Conservation (phyloP, 768 basidiomycete genomes). For the Pseudohyphozyma bogoriensis region DNA sequence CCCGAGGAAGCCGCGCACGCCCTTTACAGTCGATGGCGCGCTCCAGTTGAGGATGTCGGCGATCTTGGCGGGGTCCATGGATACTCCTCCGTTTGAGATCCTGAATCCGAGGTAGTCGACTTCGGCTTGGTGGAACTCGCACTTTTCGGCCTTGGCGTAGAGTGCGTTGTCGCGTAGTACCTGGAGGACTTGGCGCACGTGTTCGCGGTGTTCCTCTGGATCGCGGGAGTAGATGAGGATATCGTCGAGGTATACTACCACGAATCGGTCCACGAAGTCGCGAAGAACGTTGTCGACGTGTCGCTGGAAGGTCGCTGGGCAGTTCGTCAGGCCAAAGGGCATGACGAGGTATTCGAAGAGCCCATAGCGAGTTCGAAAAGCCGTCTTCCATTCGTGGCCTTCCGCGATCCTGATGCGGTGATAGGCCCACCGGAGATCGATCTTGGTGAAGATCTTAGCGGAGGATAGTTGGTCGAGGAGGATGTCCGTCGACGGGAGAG, state of each 20-base stretch:
- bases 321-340: constrained; percentile 39
- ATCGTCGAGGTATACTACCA: constrained; percentile 41
- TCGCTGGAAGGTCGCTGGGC: constrained; percentile 41
- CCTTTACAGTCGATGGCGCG: constrained; percentile 34
- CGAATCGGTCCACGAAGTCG: constrained; percentile 40
- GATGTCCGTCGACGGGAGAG: constrained; percentile 21
- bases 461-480: constrained; percentile 31
- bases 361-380: constrained; percentile 41
- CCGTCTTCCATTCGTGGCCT: constrained; percentile 45
- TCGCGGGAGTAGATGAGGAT: constrained; percentile 42
- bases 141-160: constrained; percentile 35
- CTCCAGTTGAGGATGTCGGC: constrained; percentile 41
- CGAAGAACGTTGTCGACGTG: constrained; percentile 43
- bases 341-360: constrained; percentile 43
- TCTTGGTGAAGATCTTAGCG: constrained; percentile 33
- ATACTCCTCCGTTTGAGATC: constrained; percentile 35
- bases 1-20: constrained; percentile 43
- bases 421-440: constrained; percentile 43
- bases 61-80: constrained; percentile 44
- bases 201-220: constrained; percentile 3
- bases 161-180: constrained; percentile 37
- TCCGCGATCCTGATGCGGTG: constrained; percentile 43
- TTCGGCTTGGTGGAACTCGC: constrained; percentile 29
- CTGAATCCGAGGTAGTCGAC: constrained; percentile 40
- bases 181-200: constrained; percentile 38